A percentile compares a stretch with the other conserved stretches of the same genome.
Evolutionary conservation across 768 basidiomycete genomes (phyloP).

Genomic region (Kwoniella europaea): DNA sequence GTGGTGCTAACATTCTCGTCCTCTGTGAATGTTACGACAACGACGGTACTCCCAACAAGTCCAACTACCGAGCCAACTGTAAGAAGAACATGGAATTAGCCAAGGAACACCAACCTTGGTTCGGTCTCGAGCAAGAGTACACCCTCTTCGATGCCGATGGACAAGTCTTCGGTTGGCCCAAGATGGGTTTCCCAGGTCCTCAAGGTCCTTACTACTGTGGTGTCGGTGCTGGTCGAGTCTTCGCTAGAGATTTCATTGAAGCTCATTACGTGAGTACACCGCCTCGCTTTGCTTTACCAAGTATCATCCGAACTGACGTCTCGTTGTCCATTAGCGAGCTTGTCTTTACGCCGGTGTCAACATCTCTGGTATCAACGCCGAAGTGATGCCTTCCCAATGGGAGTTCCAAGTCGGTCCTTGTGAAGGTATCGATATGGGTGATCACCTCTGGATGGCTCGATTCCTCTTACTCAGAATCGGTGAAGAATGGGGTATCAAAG

Average conservation of each 20-base stretch:
- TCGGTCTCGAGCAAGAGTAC: conserved; percentile 99
- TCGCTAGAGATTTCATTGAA: conserved; percentile 97
- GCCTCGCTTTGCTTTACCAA: not conserved
- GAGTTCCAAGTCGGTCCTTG: conserved; percentile 99
- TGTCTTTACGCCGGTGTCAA: conserved; percentile 94
- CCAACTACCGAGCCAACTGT: conserved; percentile 92
- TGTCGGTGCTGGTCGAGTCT: conserved; percentile 98
- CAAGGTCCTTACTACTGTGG: conserved; percentile 99
- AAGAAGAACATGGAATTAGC: conserved; percentile 86
- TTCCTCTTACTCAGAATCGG: conserved; percentile 94
- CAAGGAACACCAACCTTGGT: conserved; percentile 77
- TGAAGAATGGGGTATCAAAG: conserved; percentile 93
- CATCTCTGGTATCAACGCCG: conserved; percentile 99
- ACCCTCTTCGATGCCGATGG: conserved; percentile 94
- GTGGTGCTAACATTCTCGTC: conserved; percentile 96
- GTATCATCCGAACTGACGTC: not conserved
- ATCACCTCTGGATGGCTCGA: conserved; percentile 99
- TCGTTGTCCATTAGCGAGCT: conserved; percentile 40
- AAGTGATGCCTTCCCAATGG: conserved; percentile 99
- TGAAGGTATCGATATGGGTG: conserved; percentile 96
- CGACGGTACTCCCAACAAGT: conserved; percentile 96
- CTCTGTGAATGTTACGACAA: conserved; percentile 98
- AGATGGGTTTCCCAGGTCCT: conserved; percentile 98
- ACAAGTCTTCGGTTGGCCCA: conserved; percentile 92
- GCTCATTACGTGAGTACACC: conserved; percentile 74